A percentile compares a stretch with the other conserved stretches of the same genome.
phyloP scores from a whole-genome alignment of 257 asterid genomes.

The Petunia secreta region DNA sequence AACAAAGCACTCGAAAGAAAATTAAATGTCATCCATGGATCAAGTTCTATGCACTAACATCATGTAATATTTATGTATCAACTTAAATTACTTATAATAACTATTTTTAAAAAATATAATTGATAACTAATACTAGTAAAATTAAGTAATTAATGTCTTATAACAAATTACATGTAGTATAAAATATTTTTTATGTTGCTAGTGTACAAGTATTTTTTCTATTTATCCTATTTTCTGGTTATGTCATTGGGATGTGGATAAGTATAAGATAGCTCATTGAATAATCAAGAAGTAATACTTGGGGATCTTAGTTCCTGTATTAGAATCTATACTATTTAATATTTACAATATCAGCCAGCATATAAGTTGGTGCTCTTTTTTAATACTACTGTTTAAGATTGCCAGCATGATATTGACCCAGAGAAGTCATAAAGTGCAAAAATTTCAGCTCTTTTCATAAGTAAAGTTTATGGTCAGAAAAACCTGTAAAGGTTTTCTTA shows the following conservation, averaged over 20 bases:
- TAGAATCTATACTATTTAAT: not conserved
- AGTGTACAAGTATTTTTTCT: not conserved
- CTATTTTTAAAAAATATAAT: no score
- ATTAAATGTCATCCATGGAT: no score
- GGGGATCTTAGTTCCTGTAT: not conserved
- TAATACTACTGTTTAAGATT: not conserved
- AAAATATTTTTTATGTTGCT: no score
- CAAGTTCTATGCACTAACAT: no score
- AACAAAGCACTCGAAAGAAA: no score
- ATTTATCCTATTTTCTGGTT: not conserved
- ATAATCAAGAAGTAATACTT: not conserved
- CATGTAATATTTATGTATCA: no score
- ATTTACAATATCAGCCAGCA: not conserved
- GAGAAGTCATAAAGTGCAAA: not conserved
- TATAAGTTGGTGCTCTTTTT: not conserved
- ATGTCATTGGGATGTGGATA: not conserved
- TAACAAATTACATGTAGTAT: no score
- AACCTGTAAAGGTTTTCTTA: conserved; percentile 19
- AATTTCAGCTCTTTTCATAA: not conserved
- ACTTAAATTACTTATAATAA: no score
- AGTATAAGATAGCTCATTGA: not conserved
- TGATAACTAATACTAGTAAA: no score
- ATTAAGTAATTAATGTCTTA: no score
- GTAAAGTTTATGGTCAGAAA: conserved; percentile 11
- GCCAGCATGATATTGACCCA: conserved; percentile 7